phyloP scores from a whole-genome alignment of 2,329 filamentous ascomycete genomes.

The Ophiognomonia clavigignenti-juglandacearum region DNA sequence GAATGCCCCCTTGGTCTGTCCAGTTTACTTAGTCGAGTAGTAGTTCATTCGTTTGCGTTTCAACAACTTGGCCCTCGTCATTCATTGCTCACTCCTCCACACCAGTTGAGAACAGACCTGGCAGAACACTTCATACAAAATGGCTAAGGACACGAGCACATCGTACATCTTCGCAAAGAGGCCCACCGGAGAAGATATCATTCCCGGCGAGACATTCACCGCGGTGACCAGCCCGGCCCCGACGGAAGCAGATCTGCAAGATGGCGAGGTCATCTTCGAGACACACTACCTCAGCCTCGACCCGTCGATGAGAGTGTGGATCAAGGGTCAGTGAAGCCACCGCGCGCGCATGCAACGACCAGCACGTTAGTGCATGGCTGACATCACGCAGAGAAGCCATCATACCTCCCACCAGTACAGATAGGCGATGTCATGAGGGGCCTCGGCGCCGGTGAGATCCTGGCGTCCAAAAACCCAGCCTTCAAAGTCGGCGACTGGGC shows the following conservation, averaged over 20 bases:
- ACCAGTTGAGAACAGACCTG: too few species aligned
- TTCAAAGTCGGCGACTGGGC: slow-evolving; percentile 48
- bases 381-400: slow-evolving; percentile 10
- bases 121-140: neutral
- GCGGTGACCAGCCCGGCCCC: slow-evolving; percentile 46
- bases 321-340: slow-evolving; percentile 43
- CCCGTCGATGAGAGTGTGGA: slow-evolving; percentile 61
- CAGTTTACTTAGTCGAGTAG: too few species aligned
- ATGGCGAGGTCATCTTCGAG: slow-evolving; percentile 49
- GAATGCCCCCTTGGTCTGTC: too few species aligned
- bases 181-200: slow-evolving; percentile 51
- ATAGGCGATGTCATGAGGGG: slow-evolving; percentile 59
- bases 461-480: slow-evolving; percentile 40
- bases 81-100: too few species aligned
- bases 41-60: too few species aligned
- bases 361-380: too few species aligned
- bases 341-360: neutral
- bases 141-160: slow-evolving; percentile 12
- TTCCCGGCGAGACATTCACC: slow-evolving; percentile 62
- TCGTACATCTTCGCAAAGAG: slow-evolving; percentile 54
- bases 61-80: too few species aligned
- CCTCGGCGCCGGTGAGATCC: slow-evolving; percentile 45
- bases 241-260: slow-evolving; percentile 39
- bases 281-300: slow-evolving; percentile 54
- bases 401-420: slow-evolving; percentile 58